These are phyloP conservation scores for Thalassiosira hispida DNA, from an alignment of 352 stramenopile species.

Conservation along the genomic window DNA sequence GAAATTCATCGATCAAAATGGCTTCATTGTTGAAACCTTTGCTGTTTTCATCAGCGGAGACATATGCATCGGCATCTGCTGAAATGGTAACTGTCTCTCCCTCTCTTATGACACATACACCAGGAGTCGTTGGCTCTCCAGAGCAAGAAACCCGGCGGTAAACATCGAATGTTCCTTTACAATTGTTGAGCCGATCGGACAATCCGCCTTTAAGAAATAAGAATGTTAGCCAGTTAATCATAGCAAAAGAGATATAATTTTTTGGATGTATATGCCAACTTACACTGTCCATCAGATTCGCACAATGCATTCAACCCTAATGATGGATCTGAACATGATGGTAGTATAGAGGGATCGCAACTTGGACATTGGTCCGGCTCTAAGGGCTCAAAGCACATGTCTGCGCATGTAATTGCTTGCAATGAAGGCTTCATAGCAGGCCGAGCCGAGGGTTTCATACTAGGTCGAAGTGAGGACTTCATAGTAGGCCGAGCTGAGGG, in stretches of 20 bases:
- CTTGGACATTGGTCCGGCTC: slow-evolving; percentile 3
- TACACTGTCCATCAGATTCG: slow-evolving; percentile 36
- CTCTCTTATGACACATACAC: slow-evolving; percentile 4
- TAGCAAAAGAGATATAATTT: background rate
- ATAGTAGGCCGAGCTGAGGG: background rate
- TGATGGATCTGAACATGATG: slow-evolving; percentile 9
- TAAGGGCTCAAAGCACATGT: slow-evolving; percentile 23
- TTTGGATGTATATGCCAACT: background rate
- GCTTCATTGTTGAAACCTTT: slow-evolving; percentile 12
- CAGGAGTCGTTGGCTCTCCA: background rate
- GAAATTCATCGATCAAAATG: slow-evolving; percentile 15
- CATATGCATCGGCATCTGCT: slow-evolving; percentile 14
- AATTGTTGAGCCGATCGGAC: slow-evolving; percentile 29
- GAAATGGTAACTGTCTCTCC: slow-evolving; percentile 11
- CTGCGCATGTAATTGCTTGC: slow-evolving; percentile 3
- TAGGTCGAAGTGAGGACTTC: background rate
- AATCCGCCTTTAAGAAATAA: slow-evolving; percentile 18
- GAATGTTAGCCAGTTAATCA: background rate
- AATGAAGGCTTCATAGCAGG: background rate
- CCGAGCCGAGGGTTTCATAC: background rate
- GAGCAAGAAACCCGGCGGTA: slow-evolving; percentile 19
- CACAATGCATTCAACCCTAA: slow-evolving; percentile 17
- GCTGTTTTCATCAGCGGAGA: background rate
- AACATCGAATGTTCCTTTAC: slow-evolving; percentile 33
- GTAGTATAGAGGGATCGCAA: slow-evolving; percentile 24